These are phyloP conservation scores for Astraeus odoratus DNA, from an alignment of 768 basidiomycete species.

Conservation along the genomic window DNA sequence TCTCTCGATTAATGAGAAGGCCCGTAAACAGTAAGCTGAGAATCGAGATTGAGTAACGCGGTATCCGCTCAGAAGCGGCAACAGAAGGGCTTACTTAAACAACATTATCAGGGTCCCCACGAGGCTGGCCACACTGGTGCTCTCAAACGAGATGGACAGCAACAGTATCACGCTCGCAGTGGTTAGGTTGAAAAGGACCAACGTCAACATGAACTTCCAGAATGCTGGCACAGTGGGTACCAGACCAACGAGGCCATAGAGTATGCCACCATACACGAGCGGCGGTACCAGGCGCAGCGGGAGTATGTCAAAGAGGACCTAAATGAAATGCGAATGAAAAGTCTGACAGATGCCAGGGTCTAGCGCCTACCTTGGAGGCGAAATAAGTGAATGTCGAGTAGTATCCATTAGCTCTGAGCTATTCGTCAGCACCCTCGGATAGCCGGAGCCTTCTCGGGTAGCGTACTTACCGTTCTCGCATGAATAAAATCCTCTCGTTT, in stretches of 20 bases:
- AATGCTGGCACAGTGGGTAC: conserved; percentile 85
- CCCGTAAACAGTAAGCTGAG: conserved; percentile 90
- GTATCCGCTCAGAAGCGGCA: too few relatives aligned
- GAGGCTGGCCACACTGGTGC: conserved; percentile 82
- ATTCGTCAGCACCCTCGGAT: not conserved
- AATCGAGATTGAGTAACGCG: too few relatives aligned
- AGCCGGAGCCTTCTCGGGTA: not conserved
- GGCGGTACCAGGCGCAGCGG: conserved; percentile 94
- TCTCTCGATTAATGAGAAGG: conserved; percentile 88
- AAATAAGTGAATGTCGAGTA: conserved; percentile 98
- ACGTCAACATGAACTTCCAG: conserved; percentile 97
- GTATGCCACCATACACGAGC: conserved; percentile 90
- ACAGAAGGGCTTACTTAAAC: conserved; percentile 72
- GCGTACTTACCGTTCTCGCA: conserved; percentile 80
- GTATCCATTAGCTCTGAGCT: conserved; percentile 84
- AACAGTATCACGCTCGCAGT: conserved; percentile 89
- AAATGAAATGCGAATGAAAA: not conserved
- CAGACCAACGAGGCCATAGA: conserved; percentile 91
- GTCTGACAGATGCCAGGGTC: not conserved
- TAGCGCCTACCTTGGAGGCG: conserved; percentile 67
- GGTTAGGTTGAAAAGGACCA: conserved; percentile 95
- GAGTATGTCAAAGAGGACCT: conserved; percentile 95
- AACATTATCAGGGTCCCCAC: conserved; percentile 96
- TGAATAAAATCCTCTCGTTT: conserved; percentile 92
- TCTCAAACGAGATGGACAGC: conserved; percentile 84